A percentile compares a stretch with the other conserved stretches of the same genome.
Evolutionary conservation across 768 basidiomycete species (phyloP).

Genomic region (Lentinula guzmanii): DNA sequence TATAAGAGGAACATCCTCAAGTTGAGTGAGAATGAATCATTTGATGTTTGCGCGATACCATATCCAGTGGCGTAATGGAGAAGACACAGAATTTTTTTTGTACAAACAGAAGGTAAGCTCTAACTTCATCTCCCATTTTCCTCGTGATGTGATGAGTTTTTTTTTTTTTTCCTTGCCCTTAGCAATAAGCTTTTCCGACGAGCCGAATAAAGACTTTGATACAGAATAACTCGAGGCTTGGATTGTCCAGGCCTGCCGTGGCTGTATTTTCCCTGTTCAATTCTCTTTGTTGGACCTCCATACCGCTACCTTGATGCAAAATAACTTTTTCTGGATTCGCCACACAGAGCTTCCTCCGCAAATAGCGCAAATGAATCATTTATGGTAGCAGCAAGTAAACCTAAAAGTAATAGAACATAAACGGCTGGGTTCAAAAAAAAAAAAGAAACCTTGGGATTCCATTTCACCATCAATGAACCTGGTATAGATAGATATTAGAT

Average conservation of each 20-base stretch:
- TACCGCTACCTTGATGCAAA: not conserved
- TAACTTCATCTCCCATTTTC: not conserved
- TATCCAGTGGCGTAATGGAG: slow-evolving; percentile 3
- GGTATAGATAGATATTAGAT: slow-evolving; percentile 1
- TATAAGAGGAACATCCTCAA: slow-evolving; percentile 1
- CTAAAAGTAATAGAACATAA: not conserved
- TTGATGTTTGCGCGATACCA: not conserved
- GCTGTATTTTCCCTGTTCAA: not conserved
- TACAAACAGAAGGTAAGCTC: not conserved
- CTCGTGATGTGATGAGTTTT: not conserved
- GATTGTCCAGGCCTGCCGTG: not conserved
- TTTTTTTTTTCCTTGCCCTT: not conserved
- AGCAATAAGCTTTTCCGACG: not conserved
- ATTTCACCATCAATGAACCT: not conserved
- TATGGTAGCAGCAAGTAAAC: not conserved
- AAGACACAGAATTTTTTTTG: not conserved
- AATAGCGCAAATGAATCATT: not conserved
- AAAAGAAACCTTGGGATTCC: not conserved
- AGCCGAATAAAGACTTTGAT: not conserved
- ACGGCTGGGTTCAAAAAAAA: not conserved
- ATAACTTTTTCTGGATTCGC: not conserved
- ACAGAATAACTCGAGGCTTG: not conserved
- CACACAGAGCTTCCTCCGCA: not conserved
- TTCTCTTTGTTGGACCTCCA: not conserved
- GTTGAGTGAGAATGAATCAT: not conserved